Evolutionary conservation across 768 basidiomycete species (phyloP), one percentile per base, ranked within the genome.

Genomic region (Rhodotorula taiwanensis): DNA sequence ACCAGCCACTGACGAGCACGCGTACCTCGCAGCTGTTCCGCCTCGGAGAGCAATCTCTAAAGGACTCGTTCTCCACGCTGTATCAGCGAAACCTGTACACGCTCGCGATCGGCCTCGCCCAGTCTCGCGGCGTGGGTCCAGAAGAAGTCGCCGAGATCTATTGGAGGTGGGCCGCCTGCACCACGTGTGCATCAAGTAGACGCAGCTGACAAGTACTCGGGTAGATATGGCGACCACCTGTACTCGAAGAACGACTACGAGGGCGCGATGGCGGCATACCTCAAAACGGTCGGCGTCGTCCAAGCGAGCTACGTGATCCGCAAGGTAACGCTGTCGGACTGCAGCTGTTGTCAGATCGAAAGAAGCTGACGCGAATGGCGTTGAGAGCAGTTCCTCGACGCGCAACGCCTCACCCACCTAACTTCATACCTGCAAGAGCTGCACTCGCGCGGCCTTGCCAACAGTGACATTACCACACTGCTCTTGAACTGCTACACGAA

Each of bases 401-500:
- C 94, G 0, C 95, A 98, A 73, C 81, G 93, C 4, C 95, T 97
- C 58, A 87, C 92, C 67, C 91, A 93, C 74, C 86, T 99, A 55
- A 92, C 89, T 34, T 88, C 88, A 2, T 99, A 97, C 75, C 81
- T 99, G 0, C 93, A 98, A 81, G 93, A 94, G 74, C 79, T 99
- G 0, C 95, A 99, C 73, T 81, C 88, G 2, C 80, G 86, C 1
- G 87, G 88, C 1, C 83, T 94, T 10, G 94, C 95, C 33, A 98
- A 94, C 72, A 84, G 90, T 0, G 93, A 98, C 71, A 94, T 97
- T 73, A 99, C 95, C 0, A 98, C 95, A 0, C 84, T 99, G 13
- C 82, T 99, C 6, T 83, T 99, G 30, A 98, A 98, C 74, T 92
- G 93, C 10, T 98, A 95, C 76, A 95, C 95, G 55, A 98, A 98